These are phyloP conservation scores for Tricholoma sp. DNA, from an alignment of 768 basidiomycete species.

Conservation along the genomic window DNA sequence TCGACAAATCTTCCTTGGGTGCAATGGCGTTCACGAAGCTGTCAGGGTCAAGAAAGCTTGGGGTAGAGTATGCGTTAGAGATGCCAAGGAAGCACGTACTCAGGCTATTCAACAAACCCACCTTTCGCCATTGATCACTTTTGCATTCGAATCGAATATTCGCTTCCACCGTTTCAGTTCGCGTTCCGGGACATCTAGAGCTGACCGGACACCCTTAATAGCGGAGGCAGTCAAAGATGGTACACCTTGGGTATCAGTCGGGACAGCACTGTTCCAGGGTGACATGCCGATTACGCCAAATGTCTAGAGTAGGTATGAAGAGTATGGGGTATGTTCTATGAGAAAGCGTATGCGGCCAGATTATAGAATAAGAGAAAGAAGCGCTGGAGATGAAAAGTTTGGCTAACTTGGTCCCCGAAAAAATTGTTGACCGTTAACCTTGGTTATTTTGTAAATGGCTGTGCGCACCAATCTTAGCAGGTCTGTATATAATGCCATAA, in stretches of 20 bases:
- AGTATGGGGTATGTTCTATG: slow-evolving; percentile 20
- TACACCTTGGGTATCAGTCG: slow-evolving; percentile 48
- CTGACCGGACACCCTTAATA: slow-evolving; percentile 61
- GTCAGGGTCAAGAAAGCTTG: slow-evolving; percentile 80
- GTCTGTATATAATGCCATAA: not conserved
- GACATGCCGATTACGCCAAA: slow-evolving; percentile 24
- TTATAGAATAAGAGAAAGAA: not conserved
- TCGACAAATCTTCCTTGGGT: slow-evolving; percentile 77
- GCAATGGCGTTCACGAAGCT: slow-evolving; percentile 96
- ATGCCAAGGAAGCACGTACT: slow-evolving; percentile 1
- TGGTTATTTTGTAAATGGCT: slow-evolving; percentile 5
- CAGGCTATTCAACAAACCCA: slow-evolving; percentile 39
- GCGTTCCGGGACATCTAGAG: slow-evolving; percentile 67
- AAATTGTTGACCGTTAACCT: not conserved
- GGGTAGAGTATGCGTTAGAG: slow-evolving; percentile 10
- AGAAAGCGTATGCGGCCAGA: not conserved
- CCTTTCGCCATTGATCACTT: slow-evolving; percentile 76
- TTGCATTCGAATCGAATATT: slow-evolving; percentile 82
- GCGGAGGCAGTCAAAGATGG: slow-evolving; percentile 47
- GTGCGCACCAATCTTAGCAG: not conserved
- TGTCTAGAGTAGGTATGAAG: slow-evolving; percentile 30
- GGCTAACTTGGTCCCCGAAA: not conserved
- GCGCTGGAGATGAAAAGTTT: not conserved
- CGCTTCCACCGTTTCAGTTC: slow-evolving; percentile 88
- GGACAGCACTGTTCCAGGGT: slow-evolving; percentile 36